These are phyloP conservation scores for Fabrea salina DNA, from an alignment of 169 alveolate genomes.

Conservation along the genomic window DNA sequence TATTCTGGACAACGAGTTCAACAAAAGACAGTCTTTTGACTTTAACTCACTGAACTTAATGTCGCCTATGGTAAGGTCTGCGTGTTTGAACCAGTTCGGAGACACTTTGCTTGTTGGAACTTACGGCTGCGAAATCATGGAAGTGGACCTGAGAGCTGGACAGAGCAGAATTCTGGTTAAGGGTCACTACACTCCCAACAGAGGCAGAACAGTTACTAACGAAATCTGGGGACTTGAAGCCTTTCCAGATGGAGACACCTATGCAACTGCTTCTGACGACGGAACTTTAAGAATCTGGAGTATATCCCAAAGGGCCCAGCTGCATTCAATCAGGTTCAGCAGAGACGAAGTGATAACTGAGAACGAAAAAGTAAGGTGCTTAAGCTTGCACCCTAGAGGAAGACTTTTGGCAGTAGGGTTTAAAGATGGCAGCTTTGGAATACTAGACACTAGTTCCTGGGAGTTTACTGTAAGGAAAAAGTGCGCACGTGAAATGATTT, in stretches of 20 bases:
- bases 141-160: conserved; percentile 33
- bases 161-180: conserved; percentile 34
- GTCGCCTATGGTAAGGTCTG: conserved; percentile 52
- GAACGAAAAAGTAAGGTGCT: conserved; percentile 56
- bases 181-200: conserved; percentile 62
- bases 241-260: conserved; percentile 34
- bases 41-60: neutral
- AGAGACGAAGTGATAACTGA: neutral
- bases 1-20: conserved; percentile 44
- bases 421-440: conserved; percentile 59
- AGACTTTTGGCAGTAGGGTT: conserved; percentile 65
- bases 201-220: conserved; percentile 38
- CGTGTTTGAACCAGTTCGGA: conserved; percentile 23
- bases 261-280: conserved; percentile 62
- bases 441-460: conserved; percentile 49
- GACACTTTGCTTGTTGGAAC: conserved; percentile 49
- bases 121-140: conserved; percentile 62
- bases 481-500: conserved; percentile 55
- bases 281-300: conserved; percentile 63
- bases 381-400: conserved; percentile 61
- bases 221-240: conserved; percentile 74
- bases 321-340: neutral
- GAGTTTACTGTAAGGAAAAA: conserved; percentile 27
- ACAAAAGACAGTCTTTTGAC: neutral
- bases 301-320: neutral